Evolutionary conservation across 139 green algal genomes (phyloP), one percentile per base, ranked within the genome.

Genomic region (Chlorella sp.): DNA sequence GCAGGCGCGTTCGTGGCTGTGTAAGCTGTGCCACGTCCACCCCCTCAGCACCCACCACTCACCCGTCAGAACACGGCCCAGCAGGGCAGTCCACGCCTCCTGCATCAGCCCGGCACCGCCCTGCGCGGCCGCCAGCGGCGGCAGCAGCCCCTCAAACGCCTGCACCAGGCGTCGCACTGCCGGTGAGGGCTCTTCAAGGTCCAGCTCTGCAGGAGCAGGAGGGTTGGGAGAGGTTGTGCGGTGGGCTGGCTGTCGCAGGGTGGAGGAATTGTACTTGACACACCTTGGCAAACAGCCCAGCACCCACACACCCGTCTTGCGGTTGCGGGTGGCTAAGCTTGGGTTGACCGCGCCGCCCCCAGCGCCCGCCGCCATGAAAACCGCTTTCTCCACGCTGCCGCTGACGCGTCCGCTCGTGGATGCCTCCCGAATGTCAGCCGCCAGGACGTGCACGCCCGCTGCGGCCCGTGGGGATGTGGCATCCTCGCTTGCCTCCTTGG

Each of bases 231-330:
- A n/a, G n/a, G n/a, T n/a, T n/a, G n/a, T n/a, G n/a, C n/a, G n/a
- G n/a, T n/a, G n/a, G n/a, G n/a, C n/a, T n/a, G n/a, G n/a, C n/a
- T n/a, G n/a, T n/a, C n/a, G n/a, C n/a, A n/a, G n/a, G n/a, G n/a
- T n/a, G n/a, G n/a, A 51, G 7, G 9, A 6, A 51, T 16, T 51
- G 44, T 9, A 51, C 44, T 9, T 6, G 7, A 9, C 44, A 51
- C 9, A 51, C 6, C 44, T 16, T 51, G 6, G 44, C 44, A 51
- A 51, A 51, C 44, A 9, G 44, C 41, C 38, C n/a, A 26, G 28
- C 44, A 51, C 73, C 28, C 4, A 57, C 78, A 11, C 51, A 85
- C 80, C 80, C 44, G 80, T 85, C 80, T 85, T 85, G 67, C 68
- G 67, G 68, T 85, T 85, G 68, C 67, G 68, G 2, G 68, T 79